These are phyloP conservation scores for Nakazawaea pomicola DNA, from an alignment of 805 yeast genomes.

Conservation along the genomic window DNA sequence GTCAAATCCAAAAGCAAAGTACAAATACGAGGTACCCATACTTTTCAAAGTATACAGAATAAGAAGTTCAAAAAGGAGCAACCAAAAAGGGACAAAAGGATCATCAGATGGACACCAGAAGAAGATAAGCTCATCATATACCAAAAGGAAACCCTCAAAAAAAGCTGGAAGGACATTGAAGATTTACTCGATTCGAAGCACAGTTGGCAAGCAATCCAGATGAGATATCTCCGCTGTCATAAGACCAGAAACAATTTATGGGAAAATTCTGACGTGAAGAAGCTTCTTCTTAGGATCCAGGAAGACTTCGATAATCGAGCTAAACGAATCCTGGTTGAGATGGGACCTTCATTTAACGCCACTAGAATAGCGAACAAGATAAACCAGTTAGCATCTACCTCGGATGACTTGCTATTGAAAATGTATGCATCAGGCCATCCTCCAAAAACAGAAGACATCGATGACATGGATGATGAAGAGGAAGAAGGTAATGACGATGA, in stretches of 20 bases:
- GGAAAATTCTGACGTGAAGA: slow-evolving; percentile 29
- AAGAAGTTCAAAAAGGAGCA: slow-evolving; percentile 1
- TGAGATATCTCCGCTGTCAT: slow-evolving; percentile 38
- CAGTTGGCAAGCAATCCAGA: slow-evolving; percentile 43
- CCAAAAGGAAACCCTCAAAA: slow-evolving; percentile 30
- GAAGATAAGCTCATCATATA: slow-evolving; percentile 32
- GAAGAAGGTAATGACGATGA: slow-evolving; percentile 7
- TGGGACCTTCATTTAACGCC: slow-evolving; percentile 24
- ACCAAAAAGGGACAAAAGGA: slow-evolving; percentile 3
- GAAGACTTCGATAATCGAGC: slow-evolving; percentile 37
- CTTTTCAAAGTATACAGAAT: slow-evolving; percentile 9
- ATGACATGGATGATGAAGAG: slow-evolving; percentile 5
- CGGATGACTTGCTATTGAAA: neutral
- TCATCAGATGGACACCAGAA: slow-evolving; percentile 27
- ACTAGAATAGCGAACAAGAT: slow-evolving; percentile 27
- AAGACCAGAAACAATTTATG: slow-evolving; percentile 30
- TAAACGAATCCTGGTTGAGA: slow-evolving; percentile 30
- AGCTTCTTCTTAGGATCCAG: slow-evolving; percentile 25
- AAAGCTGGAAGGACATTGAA: slow-evolving; percentile 35
- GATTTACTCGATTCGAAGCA: slow-evolving; percentile 26
- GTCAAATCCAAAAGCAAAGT: slow-evolving; percentile 9
- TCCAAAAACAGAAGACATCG: slow-evolving; percentile 1
- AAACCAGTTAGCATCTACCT: slow-evolving; percentile 18
- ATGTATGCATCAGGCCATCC: slow-evolving; percentile 1
- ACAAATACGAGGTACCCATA: slow-evolving; percentile 7